Evolutionary conservation across 192 early-diverging fungal species (phyloP), one percentile per base, ranked within the genome.

Genomic region (Backusella australiensis): DNA sequence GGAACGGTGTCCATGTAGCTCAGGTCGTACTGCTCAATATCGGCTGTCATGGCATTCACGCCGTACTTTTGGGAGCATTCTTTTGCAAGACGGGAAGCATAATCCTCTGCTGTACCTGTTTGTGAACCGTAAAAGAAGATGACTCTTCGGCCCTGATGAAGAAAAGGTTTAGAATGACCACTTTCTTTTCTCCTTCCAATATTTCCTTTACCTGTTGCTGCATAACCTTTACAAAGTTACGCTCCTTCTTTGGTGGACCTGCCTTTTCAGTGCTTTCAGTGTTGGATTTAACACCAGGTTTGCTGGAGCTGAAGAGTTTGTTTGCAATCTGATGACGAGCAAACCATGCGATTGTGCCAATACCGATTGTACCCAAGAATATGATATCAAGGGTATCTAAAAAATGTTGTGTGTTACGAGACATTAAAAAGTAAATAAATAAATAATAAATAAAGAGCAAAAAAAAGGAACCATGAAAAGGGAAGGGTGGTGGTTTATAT

Each of bases 51-150:
- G 19, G 91, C 87, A 38, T 84, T 89, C 38, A 99, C 83, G 65
- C 89, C 86, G 72, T 91, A 93, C 36, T 87, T 87, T 67, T 92
- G 88, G 11, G 88, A 86, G 41, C 90, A 90, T 75, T 98, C 97
- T 74, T 97, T 96, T 76, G 91, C 93, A 69, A 97, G 79, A 53
- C 97, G 94, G 34, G 88, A 87, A 65, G 98, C 97, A 85, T 98
- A 96, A 78, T 99, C 98, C 85, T 99, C 98, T 59, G 97, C 98
- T 8, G 98, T 99, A 72, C 98, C 98, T 8, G 98, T 99, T 86
- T 99, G 98, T 26, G 96, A 97, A 65, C 98, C 98, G 78, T 96
- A 99, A 78, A 99, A 96, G 39, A 96, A 84, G 41, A 96, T 89
- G 36, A 96, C 89, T 70, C 92, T 89, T 75, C 93, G 91, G 75